Percentiles rank a stretch among this genome's conserved stretches.
These are phyloP conservation scores for Prunus padus DNA, from an alignment of 306 rosid species.

Conservation along the genomic window DNA sequence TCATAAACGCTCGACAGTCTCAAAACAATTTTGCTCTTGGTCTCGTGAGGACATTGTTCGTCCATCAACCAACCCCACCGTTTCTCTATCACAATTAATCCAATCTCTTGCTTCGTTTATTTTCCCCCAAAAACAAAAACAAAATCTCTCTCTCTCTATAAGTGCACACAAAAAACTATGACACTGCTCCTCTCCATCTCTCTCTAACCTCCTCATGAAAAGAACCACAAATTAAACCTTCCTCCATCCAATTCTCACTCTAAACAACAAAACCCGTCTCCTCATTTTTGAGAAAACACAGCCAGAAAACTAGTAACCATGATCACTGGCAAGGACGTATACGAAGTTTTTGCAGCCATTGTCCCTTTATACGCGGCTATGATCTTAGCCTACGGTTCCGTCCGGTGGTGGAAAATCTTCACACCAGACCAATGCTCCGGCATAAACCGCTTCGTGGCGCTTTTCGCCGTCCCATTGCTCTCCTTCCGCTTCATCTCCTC, in stretches of 20 bases:
- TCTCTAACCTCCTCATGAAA: not conserved
- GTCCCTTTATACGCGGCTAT: constrained; percentile 83
- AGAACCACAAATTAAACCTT: not conserved
- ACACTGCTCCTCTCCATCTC: not conserved
- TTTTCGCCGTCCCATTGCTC: constrained; percentile 76
- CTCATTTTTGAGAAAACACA: not conserved
- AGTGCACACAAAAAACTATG: constrained; percentile 3
- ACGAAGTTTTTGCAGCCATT: constrained; percentile 67
- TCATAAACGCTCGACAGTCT: not conserved
- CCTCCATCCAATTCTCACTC: too few species aligned
- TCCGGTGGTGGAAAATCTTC: constrained; percentile 83
- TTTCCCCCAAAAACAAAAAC: not conserved
- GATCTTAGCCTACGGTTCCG: constrained; percentile 76
- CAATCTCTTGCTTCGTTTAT: not conserved
- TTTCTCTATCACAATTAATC: not conserved
- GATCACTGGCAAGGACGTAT: constrained; percentile 73
- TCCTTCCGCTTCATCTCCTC: constrained; percentile 79
- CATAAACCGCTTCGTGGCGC: constrained; percentile 78
- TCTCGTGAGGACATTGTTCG: not conserved
- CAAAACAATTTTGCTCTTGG: not conserved
- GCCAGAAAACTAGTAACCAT: constrained; percentile 20
- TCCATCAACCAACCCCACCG: not conserved
- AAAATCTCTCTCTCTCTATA: not conserved
- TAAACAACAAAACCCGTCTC: not conserved
- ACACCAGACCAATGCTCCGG: constrained; percentile 85